Conservation (phyloP, 768 basidiomycete species). For the Mycena indigotica region DNA sequence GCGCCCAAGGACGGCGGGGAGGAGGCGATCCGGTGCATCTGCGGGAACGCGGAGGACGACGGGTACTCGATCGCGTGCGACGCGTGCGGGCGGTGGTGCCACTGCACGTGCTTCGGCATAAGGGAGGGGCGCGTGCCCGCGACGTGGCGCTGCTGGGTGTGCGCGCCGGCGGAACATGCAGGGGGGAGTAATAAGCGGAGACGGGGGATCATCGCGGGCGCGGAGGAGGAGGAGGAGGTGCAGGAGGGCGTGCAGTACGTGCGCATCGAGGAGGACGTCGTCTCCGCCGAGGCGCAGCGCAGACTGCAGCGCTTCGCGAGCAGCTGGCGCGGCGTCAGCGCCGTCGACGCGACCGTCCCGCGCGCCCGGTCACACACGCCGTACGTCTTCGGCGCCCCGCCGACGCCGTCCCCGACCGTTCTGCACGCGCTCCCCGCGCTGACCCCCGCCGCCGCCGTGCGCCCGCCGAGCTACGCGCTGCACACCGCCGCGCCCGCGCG, state of each 20-base stretch:
- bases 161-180: slow-evolving; percentile 45
- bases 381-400: slow-evolving; percentile 15
- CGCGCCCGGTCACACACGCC: slow-evolving; percentile 3
- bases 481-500: slow-evolving; percentile 65
- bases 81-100: slow-evolving; percentile 79
- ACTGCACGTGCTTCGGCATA: slow-evolving; percentile 77
- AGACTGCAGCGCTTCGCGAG: slow-evolving; percentile 61
- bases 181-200: slow-evolving; percentile 22
- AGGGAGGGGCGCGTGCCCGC: slow-evolving; percentile 59
- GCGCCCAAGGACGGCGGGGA: slow-evolving; percentile 12
- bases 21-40: slow-evolving; percentile 67
- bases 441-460: slow-evolving; percentile 43
- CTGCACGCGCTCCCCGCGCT: slow-evolving; percentile 39
- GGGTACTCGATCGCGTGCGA: slow-evolving; percentile 89
- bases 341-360: slow-evolving; percentile 33
- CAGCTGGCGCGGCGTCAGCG: slow-evolving; percentile 70
- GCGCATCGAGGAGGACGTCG: slow-evolving; percentile 48
- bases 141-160: slow-evolving; percentile 76
- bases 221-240: slow-evolving; percentile 23
- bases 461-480: slow-evolving; percentile 62
- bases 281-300: slow-evolving; percentile 46
- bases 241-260: slow-evolving; percentile 51
- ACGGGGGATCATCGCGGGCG: slow-evolving; percentile 28
- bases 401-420: slow-evolving; percentile 31
- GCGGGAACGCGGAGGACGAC: slow-evolving; percentile 73